These are phyloP conservation scores for Didymella arachidicola DNA, from an alignment of 2,329 filamentous ascomycete genomes.

Conservation along the genomic window DNA sequence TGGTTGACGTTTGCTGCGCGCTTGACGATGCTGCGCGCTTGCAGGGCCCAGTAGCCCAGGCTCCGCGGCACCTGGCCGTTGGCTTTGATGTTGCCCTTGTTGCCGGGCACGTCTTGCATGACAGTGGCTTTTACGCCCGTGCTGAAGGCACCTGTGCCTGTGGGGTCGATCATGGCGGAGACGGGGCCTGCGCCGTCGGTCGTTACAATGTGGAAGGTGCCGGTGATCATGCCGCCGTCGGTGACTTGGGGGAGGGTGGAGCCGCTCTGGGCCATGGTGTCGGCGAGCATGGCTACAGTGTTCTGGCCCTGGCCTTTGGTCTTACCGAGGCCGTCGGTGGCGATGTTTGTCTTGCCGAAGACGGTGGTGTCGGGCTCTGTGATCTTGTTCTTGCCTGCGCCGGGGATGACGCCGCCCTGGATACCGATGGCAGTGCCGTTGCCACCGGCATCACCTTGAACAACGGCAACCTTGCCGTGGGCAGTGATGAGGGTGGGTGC, in stretches of 20 bases:
- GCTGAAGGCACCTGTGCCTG: constrained; percentile 58
- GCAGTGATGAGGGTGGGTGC: constrained; percentile 20
- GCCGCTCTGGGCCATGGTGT: constrained; percentile 61
- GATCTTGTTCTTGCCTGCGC: constrained; percentile 49
- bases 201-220: constrained; percentile 71
- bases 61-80: neutral
- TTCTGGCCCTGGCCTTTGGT: constrained; percentile 51
- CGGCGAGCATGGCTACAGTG: constrained; percentile 42
- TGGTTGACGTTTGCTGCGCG: neutral
- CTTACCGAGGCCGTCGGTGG: constrained; percentile 51
- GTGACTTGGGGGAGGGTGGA: constrained; percentile 59
- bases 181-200: constrained; percentile 69
- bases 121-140: constrained; percentile 24
- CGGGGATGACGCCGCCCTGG: constrained; percentile 53
- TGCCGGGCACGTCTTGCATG: constrained; percentile 27
- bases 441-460: constrained; percentile 50
- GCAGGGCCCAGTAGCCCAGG: neutral
- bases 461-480: constrained; percentile 24
- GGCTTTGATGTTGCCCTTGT: constrained; percentile 13
- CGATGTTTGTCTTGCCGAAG: constrained; percentile 49
- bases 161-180: constrained; percentile 66
- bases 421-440: constrained; percentile 57
- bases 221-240: constrained; percentile 61
- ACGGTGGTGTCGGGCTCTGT: constrained; percentile 57
- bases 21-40: neutral